Evolutionary conservation across 1,284 basidiomycete genomes (phyloP).

Genomic region (Gomphus sp.): DNA sequence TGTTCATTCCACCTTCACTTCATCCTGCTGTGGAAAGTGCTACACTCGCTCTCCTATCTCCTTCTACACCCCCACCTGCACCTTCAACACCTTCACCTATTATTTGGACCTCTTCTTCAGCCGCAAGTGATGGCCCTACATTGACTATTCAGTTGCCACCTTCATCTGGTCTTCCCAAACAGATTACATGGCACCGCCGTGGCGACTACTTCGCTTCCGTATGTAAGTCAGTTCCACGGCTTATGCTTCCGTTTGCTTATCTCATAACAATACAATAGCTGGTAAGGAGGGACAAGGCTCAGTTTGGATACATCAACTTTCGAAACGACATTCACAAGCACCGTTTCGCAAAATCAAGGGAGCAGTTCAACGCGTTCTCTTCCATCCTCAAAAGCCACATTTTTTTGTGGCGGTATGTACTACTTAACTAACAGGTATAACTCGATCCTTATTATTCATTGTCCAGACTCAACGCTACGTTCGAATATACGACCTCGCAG

Average conservation of each 20-base stretch:
- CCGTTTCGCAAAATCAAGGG: slow-evolving; percentile 96
- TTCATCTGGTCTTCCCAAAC: slow-evolving; percentile 71
- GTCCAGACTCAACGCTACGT: slow-evolving; percentile 90
- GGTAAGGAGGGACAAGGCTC: slow-evolving; percentile 56
- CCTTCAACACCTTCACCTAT: slow-evolving; percentile 52
- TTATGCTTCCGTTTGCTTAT: neutral
- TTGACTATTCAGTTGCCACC: slow-evolving; percentile 52
- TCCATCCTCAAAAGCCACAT: slow-evolving; percentile 91
- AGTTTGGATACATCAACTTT: slow-evolving; percentile 93
- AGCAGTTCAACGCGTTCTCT: slow-evolving; percentile 81
- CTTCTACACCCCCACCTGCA: slow-evolving; percentile 50
- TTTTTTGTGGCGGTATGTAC: slow-evolving; percentile 86
- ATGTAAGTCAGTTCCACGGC: slow-evolving; percentile 37
- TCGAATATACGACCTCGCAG: slow-evolving; percentile 89
- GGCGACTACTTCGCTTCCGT: slow-evolving; percentile 97
- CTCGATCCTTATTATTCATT: neutral
- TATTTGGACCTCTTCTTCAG: slow-evolving; percentile 52
- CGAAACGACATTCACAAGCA: slow-evolving; percentile 90
- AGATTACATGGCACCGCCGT: slow-evolving; percentile 88
- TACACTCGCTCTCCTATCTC: slow-evolving; percentile 60
- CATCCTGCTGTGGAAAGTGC: slow-evolving; percentile 46
- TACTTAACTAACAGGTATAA: neutral
- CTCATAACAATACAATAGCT: slow-evolving; percentile 29
- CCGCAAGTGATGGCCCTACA: slow-evolving; percentile 40
- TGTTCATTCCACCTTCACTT: slow-evolving; percentile 77